Evolutionary conservation across 352 stramenopile species (phyloP), one percentile per base, ranked within the genome.

Genomic region (Phytophthora pseudosyringae): DNA sequence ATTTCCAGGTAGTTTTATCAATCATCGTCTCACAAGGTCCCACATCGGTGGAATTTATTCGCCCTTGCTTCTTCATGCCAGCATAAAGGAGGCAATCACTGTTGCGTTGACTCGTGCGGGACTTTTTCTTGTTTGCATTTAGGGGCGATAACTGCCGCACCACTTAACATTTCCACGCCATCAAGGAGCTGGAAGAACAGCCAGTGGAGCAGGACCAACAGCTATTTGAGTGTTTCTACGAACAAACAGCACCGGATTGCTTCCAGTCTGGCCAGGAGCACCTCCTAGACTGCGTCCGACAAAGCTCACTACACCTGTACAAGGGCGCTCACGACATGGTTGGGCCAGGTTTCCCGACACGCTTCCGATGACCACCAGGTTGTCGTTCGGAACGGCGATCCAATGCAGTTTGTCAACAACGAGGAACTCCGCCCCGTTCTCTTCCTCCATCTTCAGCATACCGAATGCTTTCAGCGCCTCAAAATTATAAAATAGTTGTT

Each of bases 391-490:
- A 1, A 57, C 45, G 2, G 28, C 21, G 6, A 67, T 15, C 67
- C 54, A 74, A n/a, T 48, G 54, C 26, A 68, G 25, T 8, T 69
- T 64, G 5, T 62, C 54, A 3, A 67, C 5, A 6, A 52, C 67
- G 0, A 74, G 38, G 16, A 64, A 71, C 16, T 67, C 61, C 0
- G 16, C 26, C 4, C 38, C 57, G 13, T 53, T 54, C 10, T 60
- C 55, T 29, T 67, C 61, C 8, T 61, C 45, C 55, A 71, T 55
- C 21, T 49, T 61, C 12, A 75, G 12, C 11, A 71, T 8, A 0
- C 62, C 62, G 29, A 71, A 60, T 0, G 67, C 51, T 58, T 67
- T 75, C 10, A 71, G 29, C 5, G 43, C 52, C 2, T 60, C 45
- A 3, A 26, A 15, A 11, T 29, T 53, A 39, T 71, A 75, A 10